These are phyloP conservation scores for Trichoderma oligosporum DNA, from an alignment of 2,329 filamentous ascomycete genomes.

Conservation along the genomic window DNA sequence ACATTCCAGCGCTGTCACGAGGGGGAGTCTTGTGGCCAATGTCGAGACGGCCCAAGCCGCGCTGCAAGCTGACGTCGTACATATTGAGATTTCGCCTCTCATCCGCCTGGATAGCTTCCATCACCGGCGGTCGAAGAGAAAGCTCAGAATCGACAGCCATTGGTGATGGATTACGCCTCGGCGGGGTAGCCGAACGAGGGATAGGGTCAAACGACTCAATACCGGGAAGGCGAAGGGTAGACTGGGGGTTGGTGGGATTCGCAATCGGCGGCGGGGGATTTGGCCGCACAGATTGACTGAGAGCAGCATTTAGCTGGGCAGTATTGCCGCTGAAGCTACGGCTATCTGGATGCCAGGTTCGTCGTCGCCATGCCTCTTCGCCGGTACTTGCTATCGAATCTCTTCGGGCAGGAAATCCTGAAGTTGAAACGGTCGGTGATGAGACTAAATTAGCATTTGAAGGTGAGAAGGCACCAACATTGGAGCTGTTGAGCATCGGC, in stretches of 20 bases:
- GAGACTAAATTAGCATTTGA: conserved; percentile 58
- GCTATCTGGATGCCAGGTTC: conserved; percentile 88
- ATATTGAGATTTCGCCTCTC: conserved; percentile 51
- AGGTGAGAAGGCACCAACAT: conserved; percentile 52
- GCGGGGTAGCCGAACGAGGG: conserved; percentile 59
- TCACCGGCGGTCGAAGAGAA: conserved; percentile 32
- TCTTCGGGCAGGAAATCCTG: conserved; percentile 56
- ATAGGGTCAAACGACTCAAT: conserved; percentile 89
- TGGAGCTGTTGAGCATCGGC: conserved; percentile 54
- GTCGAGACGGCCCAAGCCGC: conserved; percentile 63
- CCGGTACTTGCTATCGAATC: conserved; percentile 60
- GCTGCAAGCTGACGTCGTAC: conserved; percentile 64
- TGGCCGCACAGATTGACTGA: conserved; percentile 61
- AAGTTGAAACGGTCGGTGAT: conserved; percentile 61
- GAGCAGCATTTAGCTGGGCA: conserved; percentile 72
- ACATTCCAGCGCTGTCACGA: conserved; percentile 50
- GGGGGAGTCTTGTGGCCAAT: conserved; percentile 53
- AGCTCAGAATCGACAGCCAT: conserved; percentile 67
- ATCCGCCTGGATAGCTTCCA: conserved; percentile 37
- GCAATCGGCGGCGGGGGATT: conserved; percentile 50
- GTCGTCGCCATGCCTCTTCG: conserved; percentile 75
- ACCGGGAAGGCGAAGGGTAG: conserved; percentile 69
- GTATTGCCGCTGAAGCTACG: conserved; percentile 59
- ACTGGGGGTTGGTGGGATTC: conserved; percentile 50
- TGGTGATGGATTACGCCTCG: conserved; percentile 64